Percentiles rank a stretch among this genome's conserved stretches.
These are phyloP conservation scores for Lomentospora prolificans DNA, from an alignment of 2,329 filamentous ascomycete species.

Conservation along the genomic window DNA sequence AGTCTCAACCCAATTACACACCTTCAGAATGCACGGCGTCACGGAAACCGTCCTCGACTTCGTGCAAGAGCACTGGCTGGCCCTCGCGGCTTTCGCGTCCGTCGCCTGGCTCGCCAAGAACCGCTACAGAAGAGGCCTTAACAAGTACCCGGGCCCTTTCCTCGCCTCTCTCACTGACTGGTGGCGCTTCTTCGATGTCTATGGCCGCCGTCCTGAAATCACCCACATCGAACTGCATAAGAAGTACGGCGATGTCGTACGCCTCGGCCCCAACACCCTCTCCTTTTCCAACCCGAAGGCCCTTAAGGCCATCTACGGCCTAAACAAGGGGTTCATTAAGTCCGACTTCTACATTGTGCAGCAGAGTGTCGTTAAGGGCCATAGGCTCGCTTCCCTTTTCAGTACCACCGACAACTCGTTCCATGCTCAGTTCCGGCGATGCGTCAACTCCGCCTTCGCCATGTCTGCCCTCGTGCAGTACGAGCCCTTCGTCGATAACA, in stretches of 20 bases:
- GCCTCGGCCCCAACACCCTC: constrained; percentile 63
- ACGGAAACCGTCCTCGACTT: constrained; percentile 18
- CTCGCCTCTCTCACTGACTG: constrained; percentile 55
- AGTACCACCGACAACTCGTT: constrained; percentile 66
- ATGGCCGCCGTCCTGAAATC: constrained; percentile 51
- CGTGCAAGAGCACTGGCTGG: constrained; percentile 74
- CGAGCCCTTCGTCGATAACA: constrained; percentile 71
- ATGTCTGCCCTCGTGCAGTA: constrained; percentile 71
- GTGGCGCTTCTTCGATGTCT: constrained; percentile 67
- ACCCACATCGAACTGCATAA: constrained; percentile 60
- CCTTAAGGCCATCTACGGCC: constrained; percentile 66
- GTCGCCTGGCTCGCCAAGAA: constrained; percentile 45
- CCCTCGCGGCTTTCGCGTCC: constrained; percentile 85
- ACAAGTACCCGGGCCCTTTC: constrained; percentile 63
- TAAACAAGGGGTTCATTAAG: constrained; percentile 76
- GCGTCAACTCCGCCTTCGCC: constrained; percentile 66
- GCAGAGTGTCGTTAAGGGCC: constrained; percentile 60
- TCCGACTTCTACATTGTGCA: constrained; percentile 77
- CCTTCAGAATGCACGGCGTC: neutral
- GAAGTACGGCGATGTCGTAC: constrained; percentile 63
- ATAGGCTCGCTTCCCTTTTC: constrained; percentile 62
- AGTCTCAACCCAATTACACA: neutral
- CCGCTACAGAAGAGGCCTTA: constrained; percentile 44
- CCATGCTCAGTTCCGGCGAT: constrained; percentile 64
- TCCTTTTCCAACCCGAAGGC: constrained; percentile 67